Evolutionary conservation across 768 basidiomycete genomes (phyloP).

Genomic region (Clavulina sp.): DNA sequence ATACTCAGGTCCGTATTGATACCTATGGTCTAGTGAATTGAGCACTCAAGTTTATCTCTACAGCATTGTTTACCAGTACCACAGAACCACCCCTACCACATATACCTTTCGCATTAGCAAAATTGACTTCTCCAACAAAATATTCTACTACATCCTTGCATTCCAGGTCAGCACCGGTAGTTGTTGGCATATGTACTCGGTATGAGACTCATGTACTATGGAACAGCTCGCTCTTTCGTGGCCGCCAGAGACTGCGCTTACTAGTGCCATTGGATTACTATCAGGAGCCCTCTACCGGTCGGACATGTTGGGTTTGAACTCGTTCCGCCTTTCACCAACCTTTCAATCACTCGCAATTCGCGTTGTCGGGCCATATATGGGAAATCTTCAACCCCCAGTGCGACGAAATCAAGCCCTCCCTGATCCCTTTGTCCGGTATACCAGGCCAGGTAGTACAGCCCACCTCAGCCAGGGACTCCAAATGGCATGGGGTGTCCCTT

Average conservation of each 20-base stretch:
- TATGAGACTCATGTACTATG: background rate
- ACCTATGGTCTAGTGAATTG: background rate
- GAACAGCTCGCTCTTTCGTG: constrained; percentile 52
- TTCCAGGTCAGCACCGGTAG: constrained; percentile 35
- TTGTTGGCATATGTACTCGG: background rate
- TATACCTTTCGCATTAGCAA: constrained; percentile 68
- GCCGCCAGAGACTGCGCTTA: constrained; percentile 44
- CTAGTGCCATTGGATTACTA: constrained; percentile 45
- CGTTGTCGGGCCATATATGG: constrained; percentile 50
- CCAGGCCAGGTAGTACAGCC: background rate
- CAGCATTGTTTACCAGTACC: constrained; percentile 63
- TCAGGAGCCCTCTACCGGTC: constrained; percentile 69
- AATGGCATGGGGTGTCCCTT: background rate
- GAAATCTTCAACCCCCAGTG: constrained; percentile 41
- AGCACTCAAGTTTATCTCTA: background rate
- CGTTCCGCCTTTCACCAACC: constrained; percentile 53
- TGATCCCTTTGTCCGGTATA: constrained; percentile 21
- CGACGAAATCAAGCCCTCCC: constrained; percentile 62
- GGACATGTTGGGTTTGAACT: constrained; percentile 60
- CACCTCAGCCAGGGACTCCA: background rate
- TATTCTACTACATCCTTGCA: constrained; percentile 51
- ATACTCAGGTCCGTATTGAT: constrained; percentile 31
- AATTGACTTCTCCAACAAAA: constrained; percentile 57
- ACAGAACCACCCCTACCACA: constrained; percentile 52
- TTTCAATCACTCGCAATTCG: constrained; percentile 37